Conservation (phyloP, 208 protist genomes). For the Kentomonas sorsogonicus region DNA sequence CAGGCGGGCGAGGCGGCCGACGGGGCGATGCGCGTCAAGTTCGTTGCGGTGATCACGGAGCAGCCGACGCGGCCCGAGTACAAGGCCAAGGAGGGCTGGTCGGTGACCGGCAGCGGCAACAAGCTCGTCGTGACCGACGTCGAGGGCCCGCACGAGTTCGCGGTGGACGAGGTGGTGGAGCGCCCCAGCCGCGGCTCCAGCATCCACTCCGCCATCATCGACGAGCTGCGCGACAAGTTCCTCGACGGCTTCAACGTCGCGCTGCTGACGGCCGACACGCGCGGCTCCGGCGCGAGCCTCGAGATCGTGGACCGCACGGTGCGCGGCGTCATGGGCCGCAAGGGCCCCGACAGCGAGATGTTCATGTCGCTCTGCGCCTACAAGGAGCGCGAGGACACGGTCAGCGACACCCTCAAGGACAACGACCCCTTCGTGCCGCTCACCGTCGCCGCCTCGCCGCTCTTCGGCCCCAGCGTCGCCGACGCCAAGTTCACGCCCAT, state of each 20-base stretch:
- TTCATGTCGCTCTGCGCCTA: constrained; percentile 34
- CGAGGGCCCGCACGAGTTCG: constrained; percentile 29
- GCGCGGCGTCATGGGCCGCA: constrained; percentile 29
- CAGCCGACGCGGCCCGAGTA: constrained; percentile 19
- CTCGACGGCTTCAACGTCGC: constrained; percentile 44
- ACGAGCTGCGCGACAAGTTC: constrained; percentile 33
- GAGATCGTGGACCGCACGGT: constrained; percentile 46
- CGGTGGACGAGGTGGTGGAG: constrained; percentile 35
- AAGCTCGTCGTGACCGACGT: constrained; percentile 34
- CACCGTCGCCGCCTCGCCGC: constrained; percentile 17
- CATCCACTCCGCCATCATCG: constrained; percentile 28
- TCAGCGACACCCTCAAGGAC: constrained; percentile 30
- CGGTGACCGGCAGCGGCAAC: constrained; percentile 12
- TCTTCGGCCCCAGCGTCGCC: constrained; percentile 30
- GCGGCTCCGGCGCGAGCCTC: constrained; percentile 33
- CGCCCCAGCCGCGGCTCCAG: constrained; percentile 22
- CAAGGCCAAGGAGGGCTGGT: constrained; percentile 37
- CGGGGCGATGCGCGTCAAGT: constrained; percentile 6
- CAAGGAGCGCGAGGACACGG: constrained; percentile 17
- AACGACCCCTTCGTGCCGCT: constrained; percentile 17
- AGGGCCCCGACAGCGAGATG: constrained; percentile 20
- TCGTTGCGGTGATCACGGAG: constrained; percentile 42
- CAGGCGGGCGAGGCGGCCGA: not conserved
- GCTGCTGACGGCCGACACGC: constrained; percentile 37
- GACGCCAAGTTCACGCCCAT: constrained; percentile 25